These are phyloP conservation scores for Zymoseptoria tritici DNA, from an alignment of 2,329 filamentous ascomycete genomes.

Conservation along the genomic window DNA sequence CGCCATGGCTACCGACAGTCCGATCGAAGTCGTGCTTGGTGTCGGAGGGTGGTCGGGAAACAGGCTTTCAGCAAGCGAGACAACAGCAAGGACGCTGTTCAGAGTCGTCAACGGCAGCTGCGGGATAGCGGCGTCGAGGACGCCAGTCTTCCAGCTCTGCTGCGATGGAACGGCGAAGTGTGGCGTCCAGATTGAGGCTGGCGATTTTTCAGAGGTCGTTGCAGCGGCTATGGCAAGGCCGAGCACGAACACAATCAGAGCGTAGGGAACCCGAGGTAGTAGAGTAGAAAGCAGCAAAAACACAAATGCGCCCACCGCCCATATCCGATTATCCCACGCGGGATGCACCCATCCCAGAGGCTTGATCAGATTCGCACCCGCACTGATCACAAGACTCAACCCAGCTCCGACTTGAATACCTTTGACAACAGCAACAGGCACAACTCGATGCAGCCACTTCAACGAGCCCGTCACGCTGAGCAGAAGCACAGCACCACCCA, in stretches of 20 bases:
- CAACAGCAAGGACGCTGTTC: constrained; percentile 86
- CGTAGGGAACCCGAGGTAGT: constrained; percentile 65
- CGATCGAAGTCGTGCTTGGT: constrained; percentile 68
- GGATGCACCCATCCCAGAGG: constrained; percentile 62
- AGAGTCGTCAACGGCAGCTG: constrained; percentile 87
- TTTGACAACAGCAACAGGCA: constrained; percentile 83
- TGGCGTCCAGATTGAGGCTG: constrained; percentile 51
- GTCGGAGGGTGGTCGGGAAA: constrained; percentile 50
- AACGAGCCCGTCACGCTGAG: constrained; percentile 76
- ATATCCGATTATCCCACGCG: constrained; percentile 68
- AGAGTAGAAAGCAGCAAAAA: constrained; percentile 61
- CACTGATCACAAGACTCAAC: constrained; percentile 71
- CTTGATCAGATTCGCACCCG: constrained; percentile 60
- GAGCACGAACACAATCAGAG: constrained; percentile 61
- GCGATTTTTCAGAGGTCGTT: constrained; percentile 29
- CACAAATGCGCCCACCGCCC: constrained; percentile 67
- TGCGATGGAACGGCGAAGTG: constrained; percentile 40
- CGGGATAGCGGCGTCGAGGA: constrained; percentile 64
- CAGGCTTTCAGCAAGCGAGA: constrained; percentile 69
- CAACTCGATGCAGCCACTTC: constrained; percentile 60
- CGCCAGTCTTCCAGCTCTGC: constrained; percentile 45
- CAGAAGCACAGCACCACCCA: constrained; percentile 63
- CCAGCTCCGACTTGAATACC: constrained; percentile 93
- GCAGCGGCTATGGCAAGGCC: constrained; percentile 57
- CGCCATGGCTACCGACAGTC: constrained; percentile 73